These are phyloP conservation scores for Cladobotryum mycophilum DNA, from an alignment of 2,329 filamentous ascomycete genomes.

Conservation along the genomic window DNA sequence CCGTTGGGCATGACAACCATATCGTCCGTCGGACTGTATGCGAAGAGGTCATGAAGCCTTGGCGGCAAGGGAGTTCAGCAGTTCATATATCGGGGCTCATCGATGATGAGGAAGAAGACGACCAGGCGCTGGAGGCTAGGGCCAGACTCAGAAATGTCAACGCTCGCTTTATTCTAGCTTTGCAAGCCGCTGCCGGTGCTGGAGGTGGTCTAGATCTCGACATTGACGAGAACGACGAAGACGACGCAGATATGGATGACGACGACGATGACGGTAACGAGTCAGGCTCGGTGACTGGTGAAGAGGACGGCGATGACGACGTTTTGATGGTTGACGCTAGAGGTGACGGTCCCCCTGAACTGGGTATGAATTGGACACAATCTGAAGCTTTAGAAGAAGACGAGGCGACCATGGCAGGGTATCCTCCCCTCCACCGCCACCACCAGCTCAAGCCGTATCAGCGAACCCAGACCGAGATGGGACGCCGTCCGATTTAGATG, in stretches of 20 bases:
- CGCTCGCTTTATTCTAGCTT: conserved; percentile 31
- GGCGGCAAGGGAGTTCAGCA: conserved; percentile 79
- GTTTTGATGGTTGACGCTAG: conserved; percentile 52
- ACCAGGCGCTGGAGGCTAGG: conserved; percentile 38
- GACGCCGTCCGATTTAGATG: conserved; percentile 68
- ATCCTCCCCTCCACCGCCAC: conserved; percentile 61
- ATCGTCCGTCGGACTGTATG: conserved; percentile 79
- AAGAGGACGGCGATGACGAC: conserved; percentile 47
- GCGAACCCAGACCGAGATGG: conserved; percentile 49
- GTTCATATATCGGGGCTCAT: conserved; percentile 55
- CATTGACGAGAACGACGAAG: conserved; percentile 30
- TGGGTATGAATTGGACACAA: conserved; percentile 45
- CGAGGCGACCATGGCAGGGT: conserved; percentile 72
- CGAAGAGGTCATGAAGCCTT: conserved; percentile 82
- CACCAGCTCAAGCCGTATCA: conserved; percentile 41
- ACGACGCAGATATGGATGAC: conserved; percentile 37
- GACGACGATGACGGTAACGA: conserved; percentile 61
- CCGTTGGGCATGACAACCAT: conserved; percentile 70
- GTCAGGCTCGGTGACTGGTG: conserved; percentile 27
- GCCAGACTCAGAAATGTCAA: conserved; percentile 27
- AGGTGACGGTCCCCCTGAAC: conserved; percentile 38
- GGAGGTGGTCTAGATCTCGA: conserved; percentile 24
- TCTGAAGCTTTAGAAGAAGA: conserved; percentile 64
- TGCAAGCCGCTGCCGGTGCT: conserved; percentile 28
- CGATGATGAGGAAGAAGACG: conserved; percentile 42